phyloP scores from a whole-genome alignment of 1,284 basidiomycete species.

The Phlebopus sp. region DNA sequence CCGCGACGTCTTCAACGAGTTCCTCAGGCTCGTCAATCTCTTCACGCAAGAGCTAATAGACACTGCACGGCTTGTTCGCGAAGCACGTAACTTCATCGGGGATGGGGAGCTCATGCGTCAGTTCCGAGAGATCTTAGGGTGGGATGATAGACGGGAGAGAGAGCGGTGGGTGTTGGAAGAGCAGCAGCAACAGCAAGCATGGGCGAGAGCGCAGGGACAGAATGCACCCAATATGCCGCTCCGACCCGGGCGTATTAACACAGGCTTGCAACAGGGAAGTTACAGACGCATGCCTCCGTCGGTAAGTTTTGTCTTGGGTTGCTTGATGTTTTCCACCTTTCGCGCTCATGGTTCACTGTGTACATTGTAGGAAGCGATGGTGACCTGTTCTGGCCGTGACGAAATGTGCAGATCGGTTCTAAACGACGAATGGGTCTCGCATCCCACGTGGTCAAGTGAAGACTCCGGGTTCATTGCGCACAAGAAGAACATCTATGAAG shows the following conservation, averaged over 20 bases:
- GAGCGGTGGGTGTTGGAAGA: slow-evolving; percentile 47
- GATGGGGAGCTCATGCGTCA: slow-evolving; percentile 78
- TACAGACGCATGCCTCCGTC: slow-evolving; percentile 84
- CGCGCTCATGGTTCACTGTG: no score
- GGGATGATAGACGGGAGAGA: slow-evolving; percentile 69
- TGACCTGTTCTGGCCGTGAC: slow-evolving; percentile 92
- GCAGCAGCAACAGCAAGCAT: slow-evolving; percentile 39
- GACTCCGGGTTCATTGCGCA: slow-evolving; percentile 88
- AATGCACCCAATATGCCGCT: slow-evolving; percentile 39
- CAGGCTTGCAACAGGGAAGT: slow-evolving; percentile 72
- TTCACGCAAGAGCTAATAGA: slow-evolving; percentile 96
- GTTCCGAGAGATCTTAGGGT: slow-evolving; percentile 91
- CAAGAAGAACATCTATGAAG: slow-evolving; percentile 95
- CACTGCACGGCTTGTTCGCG: slow-evolving; percentile 73
- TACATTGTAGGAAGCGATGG: slow-evolving; percentile 69
- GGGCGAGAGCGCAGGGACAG: slow-evolving; percentile 43
- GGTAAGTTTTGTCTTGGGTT: slow-evolving; percentile 44
- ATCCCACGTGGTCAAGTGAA: slow-evolving; percentile 94
- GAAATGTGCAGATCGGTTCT: slow-evolving; percentile 96
- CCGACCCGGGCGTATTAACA: slow-evolving; percentile 55
- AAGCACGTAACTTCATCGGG: slow-evolving; percentile 62
- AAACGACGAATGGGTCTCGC: slow-evolving; percentile 96
- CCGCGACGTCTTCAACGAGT: slow-evolving; percentile 91
- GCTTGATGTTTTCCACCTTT: slow-evolving; percentile 1
- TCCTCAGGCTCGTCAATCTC: slow-evolving; percentile 92